A percentile compares a stretch with the other conserved stretches of the same genome.
Conservation (phyloP, 306 rosid species). For the Casuarina glauca region DNA sequence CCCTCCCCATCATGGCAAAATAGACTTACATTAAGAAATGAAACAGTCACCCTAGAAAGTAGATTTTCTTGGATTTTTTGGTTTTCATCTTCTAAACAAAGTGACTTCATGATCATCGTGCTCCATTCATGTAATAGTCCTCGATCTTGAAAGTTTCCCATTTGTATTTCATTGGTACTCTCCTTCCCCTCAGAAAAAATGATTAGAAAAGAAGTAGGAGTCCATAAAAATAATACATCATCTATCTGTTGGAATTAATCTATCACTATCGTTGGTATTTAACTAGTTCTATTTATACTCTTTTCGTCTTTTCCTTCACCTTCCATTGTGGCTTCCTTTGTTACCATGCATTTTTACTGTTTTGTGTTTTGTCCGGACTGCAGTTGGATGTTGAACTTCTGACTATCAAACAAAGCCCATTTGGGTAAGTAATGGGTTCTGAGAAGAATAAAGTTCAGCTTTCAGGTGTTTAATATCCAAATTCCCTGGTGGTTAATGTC, state of each 20-base stretch:
- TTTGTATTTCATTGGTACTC: background rate
- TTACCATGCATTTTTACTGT: constrained; percentile 25
- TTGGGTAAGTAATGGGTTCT: constrained; percentile 63
- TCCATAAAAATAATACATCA: background rate
- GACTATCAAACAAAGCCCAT: constrained; percentile 88
- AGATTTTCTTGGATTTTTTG: background rate
- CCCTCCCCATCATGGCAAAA: background rate
- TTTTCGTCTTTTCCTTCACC: constrained; percentile 12
- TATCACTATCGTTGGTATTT: background rate
- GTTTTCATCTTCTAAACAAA: constrained; percentile 4
- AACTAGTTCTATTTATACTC: background rate
- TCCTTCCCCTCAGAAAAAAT: background rate
- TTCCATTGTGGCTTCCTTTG: constrained; percentile 14
- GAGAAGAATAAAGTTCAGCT: background rate
- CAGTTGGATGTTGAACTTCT: constrained; percentile 89
- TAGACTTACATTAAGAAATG: background rate
- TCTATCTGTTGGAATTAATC: constrained; percentile 19
- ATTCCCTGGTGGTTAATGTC: constrained; percentile 19
- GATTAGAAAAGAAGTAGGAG: too few species aligned
- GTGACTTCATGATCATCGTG: background rate
- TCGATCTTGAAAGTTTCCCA: background rate
- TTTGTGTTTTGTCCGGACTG: constrained; percentile 28
- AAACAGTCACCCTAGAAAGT: constrained; percentile 9
- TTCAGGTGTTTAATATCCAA: background rate
- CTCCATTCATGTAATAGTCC: background rate